Percentiles rank a stretch among this genome's conserved stretches.
phyloP scores from a whole-genome alignment of 139 green algal genomes.

The Pseudopediastrum boryanum region DNA sequence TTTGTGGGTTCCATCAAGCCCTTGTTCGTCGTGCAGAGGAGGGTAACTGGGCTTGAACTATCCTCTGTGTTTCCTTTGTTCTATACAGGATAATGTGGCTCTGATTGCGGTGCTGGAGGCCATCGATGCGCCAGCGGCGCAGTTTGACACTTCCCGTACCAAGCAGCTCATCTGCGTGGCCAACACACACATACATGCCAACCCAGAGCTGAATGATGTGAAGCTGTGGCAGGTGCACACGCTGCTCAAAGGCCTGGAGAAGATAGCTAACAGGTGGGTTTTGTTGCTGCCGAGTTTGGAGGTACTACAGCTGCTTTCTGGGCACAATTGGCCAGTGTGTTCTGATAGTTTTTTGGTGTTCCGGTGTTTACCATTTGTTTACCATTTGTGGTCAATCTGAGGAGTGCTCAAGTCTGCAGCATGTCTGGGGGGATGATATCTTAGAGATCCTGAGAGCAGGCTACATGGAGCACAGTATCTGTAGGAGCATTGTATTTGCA shows the following conservation, averaged over 20 bases:
- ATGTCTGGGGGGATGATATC: too few relatives aligned
- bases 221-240: conserved; percentile 99
- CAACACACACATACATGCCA: conserved; percentile 99
- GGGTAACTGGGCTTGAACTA: not conserved
- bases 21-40: too few relatives aligned
- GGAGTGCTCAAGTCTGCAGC: too few relatives aligned
- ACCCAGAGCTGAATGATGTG: conserved; percentile 96
- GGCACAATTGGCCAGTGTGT: too few relatives aligned
- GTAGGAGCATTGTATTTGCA: too few relatives aligned
- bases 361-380: too few relatives aligned
- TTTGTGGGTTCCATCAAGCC: too few relatives aligned
- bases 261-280: conserved; percentile 89
- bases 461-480: too few relatives aligned
- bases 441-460: too few relatives aligned
- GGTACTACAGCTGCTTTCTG: not conserved
- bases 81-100: conserved; percentile 96
- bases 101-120: conserved; percentile 97
- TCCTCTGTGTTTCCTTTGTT: not conserved
- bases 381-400: too few relatives aligned
- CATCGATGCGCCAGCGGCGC: conserved; percentile 53
- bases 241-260: conserved; percentile 98
- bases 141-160: not conserved
- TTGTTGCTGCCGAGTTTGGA: not conserved
- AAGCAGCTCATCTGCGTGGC: conserved; percentile 96
- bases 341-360: too few relatives aligned